phyloP scores from a whole-genome alignment of 73 alveolate genomes.

The Blepharisma japonicum region DNA sequence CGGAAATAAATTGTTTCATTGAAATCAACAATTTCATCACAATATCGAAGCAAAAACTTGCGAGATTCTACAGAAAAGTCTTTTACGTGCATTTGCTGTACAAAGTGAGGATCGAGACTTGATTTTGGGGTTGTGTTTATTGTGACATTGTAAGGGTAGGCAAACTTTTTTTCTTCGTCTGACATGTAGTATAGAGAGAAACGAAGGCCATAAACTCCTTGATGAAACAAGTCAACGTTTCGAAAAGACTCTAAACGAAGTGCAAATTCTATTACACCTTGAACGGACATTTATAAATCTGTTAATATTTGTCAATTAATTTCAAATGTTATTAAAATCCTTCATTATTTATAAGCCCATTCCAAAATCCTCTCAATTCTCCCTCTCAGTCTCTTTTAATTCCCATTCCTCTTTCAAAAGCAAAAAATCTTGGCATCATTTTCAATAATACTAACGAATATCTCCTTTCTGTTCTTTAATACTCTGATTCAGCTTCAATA shows the following conservation, averaged over 20 bases:
- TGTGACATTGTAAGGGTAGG: conserved; percentile 21
- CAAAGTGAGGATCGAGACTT: conserved; percentile 28
- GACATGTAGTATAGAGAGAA: background rate
- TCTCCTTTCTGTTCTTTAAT: too few relatives aligned
- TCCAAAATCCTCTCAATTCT: too few relatives aligned
- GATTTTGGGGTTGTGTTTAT: background rate
- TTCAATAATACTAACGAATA: too few relatives aligned
- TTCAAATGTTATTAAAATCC: too few relatives aligned
- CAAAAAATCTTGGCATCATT: too few relatives aligned
- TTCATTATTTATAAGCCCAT: too few relatives aligned
- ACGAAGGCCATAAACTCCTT: conserved; percentile 40
- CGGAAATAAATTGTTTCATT: conserved; percentile 7
- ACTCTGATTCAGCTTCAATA: too few relatives aligned
- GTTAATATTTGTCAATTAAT: too few relatives aligned
- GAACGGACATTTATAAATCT: conserved; percentile 21
- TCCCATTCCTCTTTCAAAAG: too few relatives aligned
- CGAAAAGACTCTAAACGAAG: conserved; percentile 42
- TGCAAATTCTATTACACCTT: conserved; percentile 15
- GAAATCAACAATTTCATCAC: conserved; percentile 65
- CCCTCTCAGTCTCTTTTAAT: too few relatives aligned
- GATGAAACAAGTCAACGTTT: conserved; percentile 44
- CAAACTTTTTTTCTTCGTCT: background rate
- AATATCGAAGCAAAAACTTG: conserved; percentile 65
- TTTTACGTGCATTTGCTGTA: conserved; percentile 42
- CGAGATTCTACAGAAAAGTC: conserved; percentile 53